These are phyloP conservation scores for Sclerotiophoma versabilis DNA, from an alignment of 2,329 filamentous ascomycete genomes.

Conservation along the genomic window DNA sequence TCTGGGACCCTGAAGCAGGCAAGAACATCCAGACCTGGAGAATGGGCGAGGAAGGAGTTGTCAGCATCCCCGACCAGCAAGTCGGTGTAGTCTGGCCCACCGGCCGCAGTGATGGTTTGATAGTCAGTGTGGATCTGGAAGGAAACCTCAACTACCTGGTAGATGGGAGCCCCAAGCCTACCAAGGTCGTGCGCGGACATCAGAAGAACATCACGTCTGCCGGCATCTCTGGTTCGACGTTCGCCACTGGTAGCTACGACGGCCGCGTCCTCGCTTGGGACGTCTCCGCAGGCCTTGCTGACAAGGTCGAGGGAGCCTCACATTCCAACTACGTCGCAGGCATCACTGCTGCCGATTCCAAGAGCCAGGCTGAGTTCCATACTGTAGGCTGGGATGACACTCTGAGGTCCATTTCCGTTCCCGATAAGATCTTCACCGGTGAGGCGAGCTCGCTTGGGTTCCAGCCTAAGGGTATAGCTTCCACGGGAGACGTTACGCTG, in stretches of 20 bases:
- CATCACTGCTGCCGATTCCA: constrained; percentile 62
- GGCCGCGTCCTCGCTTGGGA: constrained; percentile 89
- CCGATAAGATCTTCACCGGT: constrained; percentile 77
- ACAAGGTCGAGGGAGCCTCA: constrained; percentile 76
- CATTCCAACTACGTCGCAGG: constrained; percentile 88
- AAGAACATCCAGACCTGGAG: constrained; percentile 83
- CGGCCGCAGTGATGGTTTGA: constrained; percentile 80
- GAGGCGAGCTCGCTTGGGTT: constrained; percentile 71
- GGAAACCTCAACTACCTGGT: constrained; percentile 91
- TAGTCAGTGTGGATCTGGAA: constrained; percentile 87
- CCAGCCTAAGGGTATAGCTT: constrained; percentile 79
- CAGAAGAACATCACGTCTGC: constrained; percentile 89
- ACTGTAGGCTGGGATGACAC: constrained; percentile 95
- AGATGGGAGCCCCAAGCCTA: constrained; percentile 72
- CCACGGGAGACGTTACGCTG: constrained; percentile 61
- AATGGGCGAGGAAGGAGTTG: constrained; percentile 75
- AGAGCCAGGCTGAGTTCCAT: constrained; percentile 65
- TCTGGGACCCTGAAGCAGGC: constrained; percentile 88
- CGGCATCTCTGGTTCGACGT: constrained; percentile 65
- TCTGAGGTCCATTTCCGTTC: constrained; percentile 77
- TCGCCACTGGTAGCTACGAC: constrained; percentile 93
- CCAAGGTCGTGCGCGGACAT: constrained; percentile 81
- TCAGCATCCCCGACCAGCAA: constrained; percentile 83
- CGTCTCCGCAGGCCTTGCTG: constrained; percentile 70
- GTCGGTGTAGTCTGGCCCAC: constrained; percentile 91